A percentile compares a stretch with the other conserved stretches of the same genome.
phyloP scores from a whole-genome alignment of 495 filamentous ascomycete genomes.

The Xylaria castorea region DNA sequence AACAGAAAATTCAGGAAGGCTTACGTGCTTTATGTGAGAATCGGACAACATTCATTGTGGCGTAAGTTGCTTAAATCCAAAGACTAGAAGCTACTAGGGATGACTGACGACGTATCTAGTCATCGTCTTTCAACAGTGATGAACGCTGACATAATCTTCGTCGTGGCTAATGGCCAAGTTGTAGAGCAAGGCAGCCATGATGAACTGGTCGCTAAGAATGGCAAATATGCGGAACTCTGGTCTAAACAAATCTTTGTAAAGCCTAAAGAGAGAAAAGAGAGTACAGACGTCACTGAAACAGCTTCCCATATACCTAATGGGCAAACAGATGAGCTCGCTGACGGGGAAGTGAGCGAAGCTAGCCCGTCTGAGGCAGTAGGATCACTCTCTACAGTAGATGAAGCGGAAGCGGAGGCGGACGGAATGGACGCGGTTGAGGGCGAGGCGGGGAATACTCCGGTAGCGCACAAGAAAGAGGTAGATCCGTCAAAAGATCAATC shows the following conservation, averaged over 20 bases:
- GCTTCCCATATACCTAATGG: background rate
- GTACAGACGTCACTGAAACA: slow-evolving; percentile 27
- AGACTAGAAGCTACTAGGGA: background rate
- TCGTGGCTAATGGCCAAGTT: slow-evolving; percentile 68
- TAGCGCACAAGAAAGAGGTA: slow-evolving; percentile 56
- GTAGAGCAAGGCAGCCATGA: slow-evolving; percentile 70
- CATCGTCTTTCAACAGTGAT: slow-evolving; percentile 75
- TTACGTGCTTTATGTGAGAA: slow-evolving; percentile 62
- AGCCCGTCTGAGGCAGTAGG: slow-evolving; percentile 35
- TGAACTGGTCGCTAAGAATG: slow-evolving; percentile 59
- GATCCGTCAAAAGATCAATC: slow-evolving; percentile 51
- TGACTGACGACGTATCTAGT: slow-evolving; percentile 38
- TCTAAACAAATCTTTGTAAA: slow-evolving; percentile 64
- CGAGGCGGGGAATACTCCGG: slow-evolving; percentile 37
- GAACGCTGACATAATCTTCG: slow-evolving; percentile 72
- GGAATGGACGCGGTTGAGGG: slow-evolving; percentile 24
- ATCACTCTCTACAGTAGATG: slow-evolving; percentile 17
- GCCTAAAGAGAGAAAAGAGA: slow-evolving; percentile 50
- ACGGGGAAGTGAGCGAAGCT: slow-evolving; percentile 39
- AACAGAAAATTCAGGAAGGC: slow-evolving; percentile 73
- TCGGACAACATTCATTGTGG: slow-evolving; percentile 68
- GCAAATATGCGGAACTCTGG: slow-evolving; percentile 70
- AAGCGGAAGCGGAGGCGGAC: slow-evolving; percentile 10
- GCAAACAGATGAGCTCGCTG: slow-evolving; percentile 39
- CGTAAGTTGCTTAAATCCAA: slow-evolving; percentile 51